Evolutionary conservation across 768 basidiomycete genomes (phyloP), one percentile per base, ranked within the genome.

Genomic region (Calocybe gangraenosa): DNA sequence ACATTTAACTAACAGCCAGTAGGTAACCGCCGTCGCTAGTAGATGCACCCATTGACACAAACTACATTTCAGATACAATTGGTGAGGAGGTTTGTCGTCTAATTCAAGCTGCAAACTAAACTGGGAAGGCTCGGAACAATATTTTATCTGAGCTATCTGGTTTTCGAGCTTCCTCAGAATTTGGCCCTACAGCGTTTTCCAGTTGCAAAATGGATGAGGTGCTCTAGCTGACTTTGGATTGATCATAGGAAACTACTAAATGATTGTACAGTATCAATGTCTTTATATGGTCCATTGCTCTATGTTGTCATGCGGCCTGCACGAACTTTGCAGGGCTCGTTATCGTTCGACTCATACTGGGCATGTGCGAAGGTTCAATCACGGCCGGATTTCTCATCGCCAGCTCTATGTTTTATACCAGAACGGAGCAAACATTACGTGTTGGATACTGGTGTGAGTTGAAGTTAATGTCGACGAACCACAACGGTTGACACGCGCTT

Each of bases 141-240:
- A 30, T 86, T 86, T 58, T 87, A 87, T 53, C 58, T 87, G 40
- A 77, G 79, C 55, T 87, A 86, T 54, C 73, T 87, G 9, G 53
- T 69, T 7, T 87, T 88, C 51, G 83, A 86, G 54, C 85, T 82
- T 51, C 86, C 85, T 0, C 86, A 86, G 58, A 87, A 86, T 54
- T 61, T 86, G 7, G 81, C 77, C 0, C 66, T 88, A 4, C 85
- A 87, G 51, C 73, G 76, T 14, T 86, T 85, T 54, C 84, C 84
- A 0, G 84, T 88, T 7, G 85, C 81, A 8, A 84, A 76, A 73
- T 88, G 85, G 85, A 84, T 88, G 80, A 86, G 84, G 85, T 76
- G 25, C 5, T 28, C 11, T 28, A 47, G 21, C 67, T 45, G 10
- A 22, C 38, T 21, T 7, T 18, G 13, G 21, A 18, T 40, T n/a